These are phyloP conservation scores for Globisporangium irregulare DNA, from an alignment of 352 stramenopile species.

Conservation along the genomic window DNA sequence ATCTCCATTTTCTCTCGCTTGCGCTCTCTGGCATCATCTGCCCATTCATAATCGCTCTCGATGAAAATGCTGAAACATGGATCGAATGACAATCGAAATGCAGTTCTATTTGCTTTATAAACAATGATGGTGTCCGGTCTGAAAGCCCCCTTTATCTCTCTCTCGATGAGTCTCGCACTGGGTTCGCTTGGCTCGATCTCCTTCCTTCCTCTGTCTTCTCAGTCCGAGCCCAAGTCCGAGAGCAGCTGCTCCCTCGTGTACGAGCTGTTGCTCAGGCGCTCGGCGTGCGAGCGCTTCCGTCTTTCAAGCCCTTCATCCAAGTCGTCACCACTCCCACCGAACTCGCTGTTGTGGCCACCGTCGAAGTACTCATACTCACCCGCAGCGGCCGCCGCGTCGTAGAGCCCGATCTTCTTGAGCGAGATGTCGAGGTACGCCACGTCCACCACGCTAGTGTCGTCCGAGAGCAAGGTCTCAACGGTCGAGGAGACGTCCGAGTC, in stretches of 20 bases:
- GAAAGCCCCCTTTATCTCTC: not conserved
- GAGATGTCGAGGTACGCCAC: not conserved
- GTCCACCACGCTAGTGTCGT: conserved; percentile 21
- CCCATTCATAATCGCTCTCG: not conserved
- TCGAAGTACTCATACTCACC: not conserved
- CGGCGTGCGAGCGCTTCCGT: conserved; percentile 1
- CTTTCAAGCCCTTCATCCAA: not conserved
- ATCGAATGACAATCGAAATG: not conserved
- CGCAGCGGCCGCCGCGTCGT: not conserved
- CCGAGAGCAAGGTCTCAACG: not conserved
- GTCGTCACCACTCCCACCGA: not conserved
- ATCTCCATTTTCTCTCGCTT: not conserved
- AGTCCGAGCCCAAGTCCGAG: not conserved
- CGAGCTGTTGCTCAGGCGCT: conserved; percentile 9
- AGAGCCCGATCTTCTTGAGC: not conserved
- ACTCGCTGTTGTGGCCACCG: not conserved
- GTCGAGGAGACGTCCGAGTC: not conserved
- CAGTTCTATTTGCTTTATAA: not conserved
- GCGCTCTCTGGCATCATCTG: not conserved
- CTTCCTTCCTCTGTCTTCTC: not conserved
- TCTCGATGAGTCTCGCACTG: not conserved
- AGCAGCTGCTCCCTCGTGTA: conserved; percentile 13
- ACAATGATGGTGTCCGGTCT: not conserved
- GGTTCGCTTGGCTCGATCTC: not conserved
- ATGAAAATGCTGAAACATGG: not conserved